Conservation (phyloP, 805 yeast genomes). For the Saccharomycopsis capsularis region DNA sequence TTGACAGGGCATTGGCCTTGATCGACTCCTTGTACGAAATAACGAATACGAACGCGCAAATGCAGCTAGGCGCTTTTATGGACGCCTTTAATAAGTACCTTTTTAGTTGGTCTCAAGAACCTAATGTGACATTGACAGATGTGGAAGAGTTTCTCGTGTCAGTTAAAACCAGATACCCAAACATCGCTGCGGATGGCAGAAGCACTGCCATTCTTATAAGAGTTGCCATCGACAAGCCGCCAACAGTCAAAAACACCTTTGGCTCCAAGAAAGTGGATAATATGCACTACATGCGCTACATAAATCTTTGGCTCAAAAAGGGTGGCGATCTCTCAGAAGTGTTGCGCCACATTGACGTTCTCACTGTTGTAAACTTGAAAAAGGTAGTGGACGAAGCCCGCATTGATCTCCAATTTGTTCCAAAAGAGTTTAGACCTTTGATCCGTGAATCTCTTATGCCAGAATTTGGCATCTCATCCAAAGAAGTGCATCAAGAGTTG, state of each 20-base stretch:
- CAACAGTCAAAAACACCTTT: background rate
- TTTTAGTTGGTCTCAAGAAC: slow-evolving; percentile 33
- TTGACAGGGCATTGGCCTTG: slow-evolving; percentile 62
- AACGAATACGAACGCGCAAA: slow-evolving; percentile 29
- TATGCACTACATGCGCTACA: slow-evolving; percentile 14
- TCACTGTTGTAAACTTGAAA: slow-evolving; percentile 16
- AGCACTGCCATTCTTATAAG: slow-evolving; percentile 55
- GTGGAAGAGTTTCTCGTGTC: slow-evolving; percentile 37
- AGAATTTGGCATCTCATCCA: slow-evolving; percentile 2
- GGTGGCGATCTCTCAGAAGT: slow-evolving; percentile 26
- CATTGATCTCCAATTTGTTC: slow-evolving; percentile 25
- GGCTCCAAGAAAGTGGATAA: slow-evolving; percentile 18
- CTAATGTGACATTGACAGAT: slow-evolving; percentile 35
- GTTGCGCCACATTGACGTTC: slow-evolving; percentile 43
- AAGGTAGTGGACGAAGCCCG: slow-evolving; percentile 22
- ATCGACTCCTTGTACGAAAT: slow-evolving; percentile 54
- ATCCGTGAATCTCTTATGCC: slow-evolving; percentile 18
- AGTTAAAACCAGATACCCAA: slow-evolving; percentile 29
- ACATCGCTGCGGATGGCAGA: slow-evolving; percentile 41
- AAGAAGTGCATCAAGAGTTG: slow-evolving; percentile 3
- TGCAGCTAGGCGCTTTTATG: slow-evolving; percentile 38
- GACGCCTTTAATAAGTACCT: slow-evolving; percentile 67
- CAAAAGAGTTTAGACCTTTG: slow-evolving; percentile 32
- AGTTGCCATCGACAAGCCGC: slow-evolving; percentile 30
- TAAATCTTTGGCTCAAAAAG: slow-evolving; percentile 23